Percentiles rank a stretch among this genome's conserved stretches.
Conservation (phyloP, 768 basidiomycete species). For the Rhizopogon rudus region DNA sequence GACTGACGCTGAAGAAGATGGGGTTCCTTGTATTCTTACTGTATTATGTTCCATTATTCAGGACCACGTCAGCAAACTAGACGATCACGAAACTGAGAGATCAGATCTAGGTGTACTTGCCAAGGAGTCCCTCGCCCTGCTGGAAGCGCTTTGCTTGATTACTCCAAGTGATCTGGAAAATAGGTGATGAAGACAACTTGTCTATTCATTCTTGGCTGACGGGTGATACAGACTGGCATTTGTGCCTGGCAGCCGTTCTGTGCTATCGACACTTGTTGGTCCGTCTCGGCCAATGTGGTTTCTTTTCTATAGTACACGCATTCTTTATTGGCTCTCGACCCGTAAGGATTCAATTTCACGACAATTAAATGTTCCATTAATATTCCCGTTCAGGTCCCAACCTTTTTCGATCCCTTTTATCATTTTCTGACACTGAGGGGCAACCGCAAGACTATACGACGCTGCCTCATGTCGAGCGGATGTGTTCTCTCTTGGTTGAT, state of each 20-base stretch:
- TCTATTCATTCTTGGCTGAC: not conserved
- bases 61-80: slow-evolving; percentile 31
- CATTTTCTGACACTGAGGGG: slow-evolving; percentile 24
- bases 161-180: slow-evolving; percentile 37
- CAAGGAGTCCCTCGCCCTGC: slow-evolving; percentile 37
- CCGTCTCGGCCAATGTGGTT: slow-evolving; percentile 48
- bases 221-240: slow-evolving; percentile 28
- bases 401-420: slow-evolving; percentile 40
- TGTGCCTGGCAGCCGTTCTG: slow-evolving; percentile 34
- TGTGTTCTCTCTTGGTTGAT: slow-evolving; percentile 47
- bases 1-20: slow-evolving; percentile 15
- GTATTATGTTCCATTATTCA: slow-evolving; percentile 39
- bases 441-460: slow-evolving; percentile 22
- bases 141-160: slow-evolving; percentile 52
- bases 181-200: slow-evolving; percentile 16
- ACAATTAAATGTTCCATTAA: not conserved
- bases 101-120: slow-evolving; percentile 29
- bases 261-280: slow-evolving; percentile 46
- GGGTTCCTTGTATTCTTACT: slow-evolving; percentile 31
- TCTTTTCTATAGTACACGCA: slow-evolving; percentile 40
- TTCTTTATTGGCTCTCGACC: slow-evolving; percentile 51
- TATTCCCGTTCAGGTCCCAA: slow-evolving; percentile 31
- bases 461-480: slow-evolving; percentile 40
- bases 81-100: slow-evolving; percentile 21
- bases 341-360: slow-evolving; percentile 33